Evolutionary conservation across 2,329 filamentous ascomycete genomes (phyloP), one percentile per base, ranked within the genome.

Genomic region (Cladosporium sphaerospermum): DNA sequence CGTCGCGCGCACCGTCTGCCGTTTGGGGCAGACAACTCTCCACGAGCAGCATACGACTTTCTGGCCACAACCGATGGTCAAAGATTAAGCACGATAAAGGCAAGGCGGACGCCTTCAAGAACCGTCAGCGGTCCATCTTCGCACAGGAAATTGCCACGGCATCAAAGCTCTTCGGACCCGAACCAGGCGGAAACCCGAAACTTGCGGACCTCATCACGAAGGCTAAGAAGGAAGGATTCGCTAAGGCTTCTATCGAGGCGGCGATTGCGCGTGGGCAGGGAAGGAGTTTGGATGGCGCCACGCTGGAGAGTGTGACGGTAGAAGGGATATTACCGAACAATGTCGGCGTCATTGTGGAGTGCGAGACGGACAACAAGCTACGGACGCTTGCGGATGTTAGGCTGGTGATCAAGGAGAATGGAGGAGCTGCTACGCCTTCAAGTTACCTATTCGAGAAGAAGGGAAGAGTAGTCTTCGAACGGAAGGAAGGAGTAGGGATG

Each of bases 21-120:
- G 23, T 28, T 28, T 28, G 23, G 23, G 23, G 23, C 23, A 28
- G 23, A 7, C 23, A 28, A 28, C 23, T 68, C 45, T 52, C 59
- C 4, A 57, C 56, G 16, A 61, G 56, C 40, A 8, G 49, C 23
- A 9, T 13, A 2, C 44, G 51, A 31, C 53, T 42, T 13, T 84
- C 86, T 19, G 90, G 90, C 11, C 90, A 96, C 73, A 96, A 86
- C 71, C 87, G 90, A 68, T 99, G 93, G 93, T 90, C 89, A 54
- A 95, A 93, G 65, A 97, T 96, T 73, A 88, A 86, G 67, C 93
- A 97, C 70, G 89, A 93, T 70, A 99, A 99, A 71, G 90, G 86
- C 48, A 88, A 85, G 57, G 86, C 85, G 54, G 93, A 99, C 69
- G 79, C 79, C 55, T 84, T 85, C 62, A 96, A 91, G 71, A 89